Conservation (phyloP, 208 protist genomes). For the Histomonas meleagridis region DNA sequence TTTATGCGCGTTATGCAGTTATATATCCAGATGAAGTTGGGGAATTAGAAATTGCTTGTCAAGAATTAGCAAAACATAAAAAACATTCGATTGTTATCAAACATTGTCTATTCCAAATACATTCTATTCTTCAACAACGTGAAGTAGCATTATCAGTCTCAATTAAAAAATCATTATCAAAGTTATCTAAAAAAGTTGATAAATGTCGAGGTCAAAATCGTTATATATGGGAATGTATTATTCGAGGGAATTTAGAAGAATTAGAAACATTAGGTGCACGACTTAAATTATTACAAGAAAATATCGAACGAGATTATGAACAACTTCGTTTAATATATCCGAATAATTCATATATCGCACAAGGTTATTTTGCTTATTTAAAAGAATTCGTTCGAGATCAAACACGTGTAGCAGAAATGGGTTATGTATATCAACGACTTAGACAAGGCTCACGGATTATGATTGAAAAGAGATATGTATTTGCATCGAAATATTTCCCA, state of each 20-base stretch:
- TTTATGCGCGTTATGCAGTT: not conserved
- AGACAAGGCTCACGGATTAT: not conserved
- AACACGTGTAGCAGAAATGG: not conserved
- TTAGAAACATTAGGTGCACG: not conserved
- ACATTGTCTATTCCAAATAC: not conserved
- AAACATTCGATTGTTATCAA: not conserved
- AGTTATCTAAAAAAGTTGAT: not conserved
- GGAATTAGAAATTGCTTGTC: not conserved
- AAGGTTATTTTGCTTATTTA: not conserved
- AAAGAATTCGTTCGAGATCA: not conserved
- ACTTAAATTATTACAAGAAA: not conserved
- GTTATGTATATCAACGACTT: not conserved
- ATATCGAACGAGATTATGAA: not conserved
- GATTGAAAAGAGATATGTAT: not conserved
- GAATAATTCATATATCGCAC: slow-evolving; percentile 14
- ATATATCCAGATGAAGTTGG: slow-evolving; percentile 28
- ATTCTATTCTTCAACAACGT: not conserved
- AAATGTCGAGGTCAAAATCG: not conserved
- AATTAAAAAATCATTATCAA: not conserved
- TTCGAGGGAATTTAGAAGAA: not conserved
- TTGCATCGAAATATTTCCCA: not conserved
- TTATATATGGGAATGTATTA: slow-evolving; percentile 22
- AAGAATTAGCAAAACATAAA: not conserved
- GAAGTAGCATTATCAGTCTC: not conserved
- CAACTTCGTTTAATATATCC: not conserved